Evolutionary conservation across 73 alveolate genomes (phyloP).

Genomic region (Stentor roeselii): DNA sequence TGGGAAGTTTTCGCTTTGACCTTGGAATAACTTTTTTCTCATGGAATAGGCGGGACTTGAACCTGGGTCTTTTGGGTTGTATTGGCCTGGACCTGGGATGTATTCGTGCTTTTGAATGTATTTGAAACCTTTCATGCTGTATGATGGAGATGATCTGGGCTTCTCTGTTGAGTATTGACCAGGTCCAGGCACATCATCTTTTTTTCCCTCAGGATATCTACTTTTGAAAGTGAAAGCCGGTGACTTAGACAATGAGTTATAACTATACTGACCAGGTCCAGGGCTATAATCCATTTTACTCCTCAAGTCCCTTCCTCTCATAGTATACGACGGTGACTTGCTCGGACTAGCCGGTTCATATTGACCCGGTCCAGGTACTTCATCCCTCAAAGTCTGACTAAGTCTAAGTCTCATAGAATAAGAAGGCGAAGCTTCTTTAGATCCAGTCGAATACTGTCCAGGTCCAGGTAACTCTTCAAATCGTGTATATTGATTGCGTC

Average conservation of each 20-base stretch:
- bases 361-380: conserved; percentile 27
- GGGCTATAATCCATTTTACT: too few relatives aligned
- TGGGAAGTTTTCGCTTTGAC: neutral
- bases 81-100: conserved; percentile 27
- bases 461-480: neutral
- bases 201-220: neutral
- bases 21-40: too few relatives aligned
- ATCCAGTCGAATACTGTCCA: neutral
- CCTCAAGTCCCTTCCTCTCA: too few relatives aligned
- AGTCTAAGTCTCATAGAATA: neutral
- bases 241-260: neutral
- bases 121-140: neutral
- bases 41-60: neutral
- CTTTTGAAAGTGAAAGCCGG: neutral
- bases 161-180: neutral
- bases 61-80: conserved; percentile 21
- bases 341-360: neutral
- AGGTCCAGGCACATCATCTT: neutral
- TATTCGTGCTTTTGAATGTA: neutral
- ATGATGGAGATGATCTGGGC: neutral
- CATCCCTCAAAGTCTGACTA: neutral
- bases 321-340: too few relatives aligned
- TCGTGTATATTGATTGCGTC: neutral
- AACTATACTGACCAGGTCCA: neutral
- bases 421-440: neutral